These are phyloP conservation scores for Colletotrichum camelliae DNA, from an alignment of 2,329 filamentous ascomycete species.

Conservation along the genomic window DNA sequence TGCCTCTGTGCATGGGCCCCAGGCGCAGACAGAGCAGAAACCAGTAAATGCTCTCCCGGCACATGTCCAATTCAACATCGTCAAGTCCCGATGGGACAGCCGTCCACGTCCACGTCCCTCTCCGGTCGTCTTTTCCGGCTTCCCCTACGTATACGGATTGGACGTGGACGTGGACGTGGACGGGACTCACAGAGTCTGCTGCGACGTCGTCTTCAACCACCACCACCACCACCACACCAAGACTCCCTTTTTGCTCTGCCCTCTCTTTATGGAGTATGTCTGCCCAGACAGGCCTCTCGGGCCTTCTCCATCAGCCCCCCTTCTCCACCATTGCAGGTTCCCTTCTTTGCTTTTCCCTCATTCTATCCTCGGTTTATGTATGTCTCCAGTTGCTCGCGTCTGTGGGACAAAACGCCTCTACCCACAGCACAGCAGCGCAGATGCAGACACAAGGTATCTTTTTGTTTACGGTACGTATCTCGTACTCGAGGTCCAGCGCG, in stretches of 20 bases:
- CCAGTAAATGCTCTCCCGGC: neutral
- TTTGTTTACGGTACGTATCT: neutral
- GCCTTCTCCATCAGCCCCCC: neutral
- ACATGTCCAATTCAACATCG: neutral
- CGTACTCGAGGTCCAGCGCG: neutral
- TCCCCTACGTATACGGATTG: neutral
- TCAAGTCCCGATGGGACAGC: neutral
- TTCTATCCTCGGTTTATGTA: neutral
- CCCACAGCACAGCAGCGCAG: neutral
- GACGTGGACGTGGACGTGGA: neutral
- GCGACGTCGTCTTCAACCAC: neutral
- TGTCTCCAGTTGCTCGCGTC: neutral
- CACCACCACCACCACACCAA: neutral
- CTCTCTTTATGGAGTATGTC: neutral
- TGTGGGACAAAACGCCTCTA: conserved; percentile 2
- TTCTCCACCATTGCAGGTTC: neutral
- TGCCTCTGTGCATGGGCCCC: neutral
- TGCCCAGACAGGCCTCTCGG: neutral
- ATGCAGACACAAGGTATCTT: neutral
- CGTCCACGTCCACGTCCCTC: neutral
- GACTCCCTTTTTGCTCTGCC: neutral
- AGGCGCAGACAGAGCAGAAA: neutral
- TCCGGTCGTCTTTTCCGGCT: neutral
- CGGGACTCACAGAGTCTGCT: neutral
- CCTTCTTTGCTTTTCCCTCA: conserved; percentile 3